Conservation (phyloP, 345 rosid genomes). For the Passiflora organensis region DNA sequence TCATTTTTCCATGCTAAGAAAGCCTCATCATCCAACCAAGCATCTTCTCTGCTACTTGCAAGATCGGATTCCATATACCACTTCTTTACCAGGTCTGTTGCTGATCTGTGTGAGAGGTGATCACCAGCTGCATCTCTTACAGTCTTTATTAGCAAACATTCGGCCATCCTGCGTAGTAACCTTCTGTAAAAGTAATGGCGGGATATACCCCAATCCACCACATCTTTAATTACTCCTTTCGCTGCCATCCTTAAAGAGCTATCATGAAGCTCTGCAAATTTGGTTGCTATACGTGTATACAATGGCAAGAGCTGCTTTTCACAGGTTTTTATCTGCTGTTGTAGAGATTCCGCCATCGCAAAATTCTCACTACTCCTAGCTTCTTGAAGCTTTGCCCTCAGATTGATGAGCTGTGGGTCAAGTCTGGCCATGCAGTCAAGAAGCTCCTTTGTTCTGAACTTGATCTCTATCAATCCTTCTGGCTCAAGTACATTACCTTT, state of each 20-base stretch:
- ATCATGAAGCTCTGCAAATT: constrained; percentile 93
- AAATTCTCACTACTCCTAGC: constrained; percentile 45
- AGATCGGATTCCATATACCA: constrained; percentile 71
- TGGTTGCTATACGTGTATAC: constrained; percentile 89
- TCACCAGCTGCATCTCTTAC: constrained; percentile 67
- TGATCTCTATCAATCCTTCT: constrained; percentile 95
- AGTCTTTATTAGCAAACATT: constrained; percentile 56
- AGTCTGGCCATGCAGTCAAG: constrained; percentile 98
- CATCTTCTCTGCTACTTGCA: constrained; percentile 50
- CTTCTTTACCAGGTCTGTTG: constrained; percentile 53
- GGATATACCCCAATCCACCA: constrained; percentile 74
- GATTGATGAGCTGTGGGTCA: constrained; percentile 56
- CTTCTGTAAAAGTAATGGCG: constrained; percentile 70
- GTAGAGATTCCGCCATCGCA: constrained; percentile 44
- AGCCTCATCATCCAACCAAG: constrained; percentile 73
- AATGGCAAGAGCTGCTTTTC: constrained; percentile 86
- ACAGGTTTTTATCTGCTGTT: constrained; percentile 64
- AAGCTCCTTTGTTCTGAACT: constrained; percentile 85
- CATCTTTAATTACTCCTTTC: constrained; percentile 85
- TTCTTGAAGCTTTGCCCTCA: constrained; percentile 65
- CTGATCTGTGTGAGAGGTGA: constrained; percentile 55
- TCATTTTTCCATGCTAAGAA: constrained; percentile 81
- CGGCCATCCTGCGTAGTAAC: constrained; percentile 66
- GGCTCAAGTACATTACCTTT: constrained; percentile 98
- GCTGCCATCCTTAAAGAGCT: constrained; percentile 92